phyloP scores from a whole-genome alignment of 2,329 filamentous ascomycete genomes.

The Fusarium sp. region DNA sequence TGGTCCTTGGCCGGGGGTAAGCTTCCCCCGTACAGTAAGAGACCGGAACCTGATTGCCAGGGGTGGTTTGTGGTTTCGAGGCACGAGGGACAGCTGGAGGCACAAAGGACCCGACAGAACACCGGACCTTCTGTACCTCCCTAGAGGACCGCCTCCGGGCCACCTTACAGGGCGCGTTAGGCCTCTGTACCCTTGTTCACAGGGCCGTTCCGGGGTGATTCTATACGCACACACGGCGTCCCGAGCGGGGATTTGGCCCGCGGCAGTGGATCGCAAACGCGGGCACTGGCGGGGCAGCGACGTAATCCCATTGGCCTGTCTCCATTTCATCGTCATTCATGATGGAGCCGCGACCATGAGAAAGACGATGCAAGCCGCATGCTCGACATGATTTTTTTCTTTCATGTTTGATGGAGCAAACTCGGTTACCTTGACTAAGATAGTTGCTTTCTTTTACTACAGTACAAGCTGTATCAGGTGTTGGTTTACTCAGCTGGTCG shows the following conservation, averaged over 20 bases:
- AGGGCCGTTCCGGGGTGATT: constrained; percentile 31
- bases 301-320: constrained; percentile 42
- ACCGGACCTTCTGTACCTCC: constrained; percentile 6
- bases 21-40: constrained; percentile 23
- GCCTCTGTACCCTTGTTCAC: neutral
- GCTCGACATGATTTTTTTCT: constrained; percentile 23
- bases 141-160: constrained; percentile 10
- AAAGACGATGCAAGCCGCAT: constrained; percentile 51
- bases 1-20: neutral
- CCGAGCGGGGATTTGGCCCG: constrained; percentile 46
- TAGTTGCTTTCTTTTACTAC: constrained; percentile 6
- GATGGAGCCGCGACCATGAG: constrained; percentile 47
- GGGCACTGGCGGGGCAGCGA: constrained; percentile 39
- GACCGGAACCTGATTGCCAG: constrained; percentile 18
- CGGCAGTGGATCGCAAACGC: constrained; percentile 45
- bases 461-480: constrained; percentile 12
- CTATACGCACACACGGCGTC: constrained; percentile 36
- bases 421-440: constrained; percentile 14
- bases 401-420: constrained; percentile 28
- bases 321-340: constrained; percentile 50
- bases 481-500: constrained; percentile 23
- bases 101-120: constrained; percentile 1
- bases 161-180: constrained; percentile 23
- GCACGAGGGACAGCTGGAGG: neutral
- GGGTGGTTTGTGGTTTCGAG: constrained; percentile 1